Evolutionary conservation across 768 basidiomycete species (phyloP), one percentile per base, ranked within the genome.

Genomic region (Lactifluus hygrophoroides): DNA sequence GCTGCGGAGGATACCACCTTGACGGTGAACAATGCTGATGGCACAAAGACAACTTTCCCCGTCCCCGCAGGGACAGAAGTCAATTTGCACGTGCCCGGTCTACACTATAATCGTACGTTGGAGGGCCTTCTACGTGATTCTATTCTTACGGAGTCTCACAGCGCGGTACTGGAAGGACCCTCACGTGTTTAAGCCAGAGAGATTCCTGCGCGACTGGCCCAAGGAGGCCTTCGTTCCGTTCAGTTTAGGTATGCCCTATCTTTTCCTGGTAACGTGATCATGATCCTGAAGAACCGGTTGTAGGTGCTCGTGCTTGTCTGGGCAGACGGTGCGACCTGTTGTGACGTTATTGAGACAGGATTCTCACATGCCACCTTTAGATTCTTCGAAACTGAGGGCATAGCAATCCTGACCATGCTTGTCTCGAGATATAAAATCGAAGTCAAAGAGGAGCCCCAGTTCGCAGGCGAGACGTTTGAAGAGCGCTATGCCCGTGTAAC

Each of bases 81-180:
- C n/a, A 50, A 58, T 0, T 64, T 81, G 14, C 66, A 74, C 61
- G 68, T 71, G 2, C 64, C 71, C 21, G 80, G 71, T 10, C 56
- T 80, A 28, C 80, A 81, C 60, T 75, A 80, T 57, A 81, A 81
- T 64, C 78, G 80, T 80, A 67, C 16, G 53, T 25, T 13, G 11
- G 13, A 6, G n/a, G 1, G 17, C 14, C 7, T 21, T 23, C 25
- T 19, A 10, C 2, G 3, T 19, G 6, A 14, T 16, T 4, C 23
- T 0, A 44, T 21, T 30, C 46, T 51, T 34, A 57, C 9, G 28
- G 9, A 11, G 28, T 38, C n/a, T 19, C 32, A 17, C 60, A 82
- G 81, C 81, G 27, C 74, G 75, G 35, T 81, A 81, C 65, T 83
- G 82, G 81, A 67, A 77, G 50, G 74, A 82, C 44, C 81, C 82